These are phyloP conservation scores for Dendrocalamus latiflorus DNA, from an alignment of 202 grass and related monocot species.

Conservation along the genomic window DNA sequence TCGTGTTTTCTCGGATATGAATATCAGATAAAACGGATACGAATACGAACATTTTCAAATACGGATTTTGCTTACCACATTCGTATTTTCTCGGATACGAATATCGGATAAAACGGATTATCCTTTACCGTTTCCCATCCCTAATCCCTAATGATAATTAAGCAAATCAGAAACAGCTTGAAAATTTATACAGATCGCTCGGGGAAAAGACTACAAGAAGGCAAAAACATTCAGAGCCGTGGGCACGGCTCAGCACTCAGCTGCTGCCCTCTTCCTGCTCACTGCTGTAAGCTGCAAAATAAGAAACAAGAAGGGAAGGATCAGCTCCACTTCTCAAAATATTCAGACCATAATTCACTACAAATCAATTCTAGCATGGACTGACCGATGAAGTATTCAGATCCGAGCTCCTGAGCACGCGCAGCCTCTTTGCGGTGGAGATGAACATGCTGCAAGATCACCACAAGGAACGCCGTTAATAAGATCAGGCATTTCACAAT, in stretches of 20 bases:
- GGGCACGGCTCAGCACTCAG: neutral
- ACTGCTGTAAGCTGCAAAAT: constrained; percentile 30
- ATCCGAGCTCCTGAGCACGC: constrained; percentile 59
- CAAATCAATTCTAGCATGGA: neutral
- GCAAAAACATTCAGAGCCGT: neutral
- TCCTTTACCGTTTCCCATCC: too few species aligned
- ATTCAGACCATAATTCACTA: neutral
- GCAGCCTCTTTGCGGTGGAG: constrained; percentile 53
- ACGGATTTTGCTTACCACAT: too few species aligned
- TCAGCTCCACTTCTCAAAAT: neutral
- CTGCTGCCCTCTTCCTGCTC: constrained; percentile 35
- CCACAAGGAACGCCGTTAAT: neutral
- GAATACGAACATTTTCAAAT: too few species aligned
- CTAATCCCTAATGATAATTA: neutral
- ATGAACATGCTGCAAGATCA: constrained; percentile 56
- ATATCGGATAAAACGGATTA: too few species aligned
- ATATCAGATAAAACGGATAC: too few species aligned
- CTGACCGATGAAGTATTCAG: constrained; percentile 12
- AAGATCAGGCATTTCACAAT: neutral
- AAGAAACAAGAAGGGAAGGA: neutral
- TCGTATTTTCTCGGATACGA: too few species aligned
- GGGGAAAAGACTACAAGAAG: neutral
- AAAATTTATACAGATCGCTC: neutral
- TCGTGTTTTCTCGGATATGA: too few species aligned
- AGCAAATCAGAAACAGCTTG: neutral